Conservation (phyloP, 2,329 filamentous ascomycete species). For the Xylariales sp. region DNA sequence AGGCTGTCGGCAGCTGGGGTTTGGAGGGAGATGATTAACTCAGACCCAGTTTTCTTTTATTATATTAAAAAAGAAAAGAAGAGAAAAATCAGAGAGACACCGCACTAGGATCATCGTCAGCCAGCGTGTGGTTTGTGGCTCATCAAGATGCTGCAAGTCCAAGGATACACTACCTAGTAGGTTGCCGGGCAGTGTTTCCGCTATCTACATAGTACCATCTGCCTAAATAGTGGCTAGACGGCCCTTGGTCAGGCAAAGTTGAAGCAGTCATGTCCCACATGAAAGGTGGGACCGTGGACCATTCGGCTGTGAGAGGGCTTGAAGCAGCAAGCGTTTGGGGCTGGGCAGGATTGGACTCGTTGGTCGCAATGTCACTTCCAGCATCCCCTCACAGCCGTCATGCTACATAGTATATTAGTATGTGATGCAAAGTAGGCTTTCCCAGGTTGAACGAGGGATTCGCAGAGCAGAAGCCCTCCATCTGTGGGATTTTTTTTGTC, state of each 20-base stretch:
- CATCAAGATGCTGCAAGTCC: slow-evolving; percentile 5
- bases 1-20: too few species aligned
- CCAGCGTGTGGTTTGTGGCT: slow-evolving; percentile 6
- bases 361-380: neutral
- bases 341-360: neutral
- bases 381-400: too few species aligned
- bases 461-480: too few species aligned
- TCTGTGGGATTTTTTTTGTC: too few species aligned
- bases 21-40: neutral
- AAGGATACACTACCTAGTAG: slow-evolving; percentile 6
- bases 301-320: slow-evolving; percentile 6
- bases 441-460: too few species aligned
- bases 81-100: neutral
- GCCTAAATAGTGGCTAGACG: slow-evolving; percentile 1
- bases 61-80: neutral
- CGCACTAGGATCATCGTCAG: slow-evolving; percentile 3
- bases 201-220: too few species aligned
- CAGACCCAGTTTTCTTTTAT: neutral
- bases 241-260: slow-evolving; percentile 1
- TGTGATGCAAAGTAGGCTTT: too few species aligned
- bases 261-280: slow-evolving; percentile 7
- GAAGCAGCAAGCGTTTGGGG: slow-evolving; percentile 7
- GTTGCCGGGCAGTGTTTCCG: slow-evolving; percentile 8
- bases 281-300: slow-evolving; percentile 4
- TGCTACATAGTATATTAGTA: too few species aligned